A percentile compares a stretch with the other conserved stretches of the same genome.
Evolutionary conservation across 306 rosid genomes (phyloP).

Genomic region (Lathyrus sativus): DNA sequence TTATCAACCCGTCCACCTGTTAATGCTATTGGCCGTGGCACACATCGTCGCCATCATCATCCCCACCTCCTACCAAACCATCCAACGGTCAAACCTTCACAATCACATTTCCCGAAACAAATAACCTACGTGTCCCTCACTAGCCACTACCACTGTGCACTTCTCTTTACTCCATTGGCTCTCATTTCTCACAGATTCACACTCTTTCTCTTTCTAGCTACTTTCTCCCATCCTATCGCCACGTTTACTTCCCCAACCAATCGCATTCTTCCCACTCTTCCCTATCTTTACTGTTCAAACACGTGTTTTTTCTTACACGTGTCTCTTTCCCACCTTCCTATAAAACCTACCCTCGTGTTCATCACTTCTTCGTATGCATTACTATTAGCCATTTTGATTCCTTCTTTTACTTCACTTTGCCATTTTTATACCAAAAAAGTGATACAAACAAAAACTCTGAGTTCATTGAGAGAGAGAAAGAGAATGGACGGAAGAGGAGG

Average conservation of each 20-base stretch:
- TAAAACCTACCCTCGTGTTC: conserved; percentile 13
- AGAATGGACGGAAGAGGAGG: conserved; percentile 71
- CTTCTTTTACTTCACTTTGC: background rate
- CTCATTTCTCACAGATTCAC: background rate
- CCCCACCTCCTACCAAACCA: conserved; percentile 4
- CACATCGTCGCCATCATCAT: conserved; percentile 43
- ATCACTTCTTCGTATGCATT: background rate
- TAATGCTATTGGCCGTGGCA: conserved; percentile 27
- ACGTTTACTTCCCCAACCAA: conserved; percentile 55
- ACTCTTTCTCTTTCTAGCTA: conserved; percentile 7
- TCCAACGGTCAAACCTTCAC: conserved; percentile 25
- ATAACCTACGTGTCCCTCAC: conserved; percentile 49
- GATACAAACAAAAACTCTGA: background rate
- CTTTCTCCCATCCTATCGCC: conserved; percentile 18
- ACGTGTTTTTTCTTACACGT: conserved; percentile 49
- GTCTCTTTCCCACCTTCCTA: conserved; percentile 42
- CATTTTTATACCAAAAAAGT: background rate
- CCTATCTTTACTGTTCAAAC: conserved; percentile 33
- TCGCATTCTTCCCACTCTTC: conserved; percentile 35
- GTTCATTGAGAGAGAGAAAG: background rate
- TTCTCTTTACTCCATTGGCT: conserved; percentile 47
- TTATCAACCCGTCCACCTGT: conserved; percentile 51
- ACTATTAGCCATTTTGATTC: background rate
- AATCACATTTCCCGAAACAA: conserved; percentile 37
- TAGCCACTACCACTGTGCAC: conserved; percentile 42